Percentiles rank a stretch among this genome's conserved stretches.
Conservation (phyloP, 768 basidiomycete genomes). For the Russula olivacea region DNA sequence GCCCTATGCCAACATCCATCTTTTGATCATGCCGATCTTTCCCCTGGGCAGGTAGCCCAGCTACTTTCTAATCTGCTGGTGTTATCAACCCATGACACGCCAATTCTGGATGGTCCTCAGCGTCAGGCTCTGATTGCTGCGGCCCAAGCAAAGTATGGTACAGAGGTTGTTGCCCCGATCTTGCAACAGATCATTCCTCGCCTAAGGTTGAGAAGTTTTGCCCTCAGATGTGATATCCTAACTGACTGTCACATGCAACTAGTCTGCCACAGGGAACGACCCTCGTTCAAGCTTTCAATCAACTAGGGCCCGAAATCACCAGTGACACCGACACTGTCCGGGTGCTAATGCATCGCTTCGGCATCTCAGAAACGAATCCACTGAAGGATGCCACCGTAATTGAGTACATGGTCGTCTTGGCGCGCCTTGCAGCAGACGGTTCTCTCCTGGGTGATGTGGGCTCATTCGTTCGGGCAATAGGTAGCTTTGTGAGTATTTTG, state of each 20-base stretch:
- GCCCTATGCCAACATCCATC: constrained; percentile 74
- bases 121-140: constrained; percentile 70
- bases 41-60: constrained; percentile 67
- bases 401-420: constrained; percentile 64
- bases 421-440: constrained; percentile 68
- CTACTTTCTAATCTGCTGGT: constrained; percentile 76
- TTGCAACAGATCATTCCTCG: constrained; percentile 68
- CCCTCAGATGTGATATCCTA: constrained; percentile 16
- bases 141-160: constrained; percentile 73
- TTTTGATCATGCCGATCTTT: constrained; percentile 76
- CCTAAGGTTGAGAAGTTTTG: constrained; percentile 48
- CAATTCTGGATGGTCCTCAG: constrained; percentile 65
- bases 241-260: constrained; percentile 19
- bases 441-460: constrained; percentile 67
- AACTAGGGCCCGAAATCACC: constrained; percentile 76
- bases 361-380: constrained; percentile 63
- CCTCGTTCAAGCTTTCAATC: constrained; percentile 67
- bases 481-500: constrained; percentile 57
- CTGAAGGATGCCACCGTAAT: constrained; percentile 65
- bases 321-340: constrained; percentile 64
- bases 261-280: constrained; percentile 65
- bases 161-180: constrained; percentile 67
- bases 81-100: constrained; percentile 60
- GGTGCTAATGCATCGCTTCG: constrained; percentile 67
- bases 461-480: constrained; percentile 63